Evolutionary conservation across 441 rosid species (phyloP), one percentile per base, ranked within the genome.

Genomic region (Biscutella auriculata): DNA sequence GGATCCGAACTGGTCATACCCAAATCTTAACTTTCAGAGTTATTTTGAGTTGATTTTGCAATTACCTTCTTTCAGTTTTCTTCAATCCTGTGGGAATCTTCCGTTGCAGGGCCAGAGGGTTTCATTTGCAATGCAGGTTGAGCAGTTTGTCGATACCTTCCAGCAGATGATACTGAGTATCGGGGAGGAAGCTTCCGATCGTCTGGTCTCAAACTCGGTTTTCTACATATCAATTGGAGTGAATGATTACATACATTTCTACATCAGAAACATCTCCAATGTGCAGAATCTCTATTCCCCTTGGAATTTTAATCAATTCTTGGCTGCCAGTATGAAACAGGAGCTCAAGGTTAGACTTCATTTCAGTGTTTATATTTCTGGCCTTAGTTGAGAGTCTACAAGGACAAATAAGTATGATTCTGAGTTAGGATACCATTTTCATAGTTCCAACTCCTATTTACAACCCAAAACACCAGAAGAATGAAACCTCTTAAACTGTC

Each of bases 161-260:
- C 97, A 92, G 83, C 74, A 77, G 71, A 83, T 93, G 66, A 75
- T 83, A 41, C 63, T 88, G 25, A 61, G 58, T n/a, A 66, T 83
- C 67, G 97, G 97, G n/a, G 90, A 88, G 76, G 72, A 78, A 11
- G 71, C 76, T 40, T 69, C 95, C 0, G 58, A 62, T 8, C 67
- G 74, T 61, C 75, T 79, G 16, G 74, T 88, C 71, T 84, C 88
- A 0, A 77, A 72, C 25, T 86, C 98, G 0, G 82, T 88, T 43
- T 64, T 88, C 39, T 93, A 86, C 66, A 42, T 93, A 51, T 93
- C 97, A 1, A 78, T 88, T 39, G 97, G 97, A 42, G 74, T 82
- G 72, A 88, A 88, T 29, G 98, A 92, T 56, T 88, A 86, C 65
- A 86, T 92, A 61, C 98, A 92, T 68, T 88, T 86, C 84, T 92